Base-by-base conservation (phyloP, 495 filamentous ascomycete species). In the Daldinia grandis region DNA sequence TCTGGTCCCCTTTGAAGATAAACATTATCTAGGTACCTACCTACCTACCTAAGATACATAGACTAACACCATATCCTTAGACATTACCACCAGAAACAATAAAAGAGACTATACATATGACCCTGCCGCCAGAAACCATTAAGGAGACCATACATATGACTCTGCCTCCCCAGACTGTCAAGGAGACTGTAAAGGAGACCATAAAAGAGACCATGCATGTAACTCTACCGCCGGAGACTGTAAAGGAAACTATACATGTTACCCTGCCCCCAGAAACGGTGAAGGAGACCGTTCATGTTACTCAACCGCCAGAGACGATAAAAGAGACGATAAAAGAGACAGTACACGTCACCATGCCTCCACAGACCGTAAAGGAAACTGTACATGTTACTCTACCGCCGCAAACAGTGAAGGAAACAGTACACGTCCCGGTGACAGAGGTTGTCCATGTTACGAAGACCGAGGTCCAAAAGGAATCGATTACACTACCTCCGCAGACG, bases 391-490 rank as follows among this genome's bases (percentile, higher is more conserved):
- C 62, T 4, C 24, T 66, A 53, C 58, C 50, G 19, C 60, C 59
- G 6, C 17, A 58, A 49, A 62, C 51, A 21, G 65, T 63, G n/a
- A 69, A 62, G 59, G 59, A 69, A 40, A 69, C 59, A 66, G 37
- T 66, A 58, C 62, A 66, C 54, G 62, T 61, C 57, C 54, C 64
- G 55, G 56, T 62, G 58, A 68, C 58, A 21, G 58, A 69, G 19
- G 54, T 53, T 58, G 53, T 63, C 14, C 66, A 69, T 57, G 53
- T 69, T 28, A 69, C 66, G 19, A 62, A 50, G 42, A 69, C 66
- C 0, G 58, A 62, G 44, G 59, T 62, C 31, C 19, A 51, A 25
- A 69, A 58, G 54, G 58, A 69, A 37, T 58, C 50, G 42, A 33
- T 69, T 24, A 69, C 66, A 12, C 53, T 69, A 24, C 66, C 66